Base-by-base conservation (phyloP, 768 basidiomycete genomes). In the Albatrellus ellisii region DNA sequence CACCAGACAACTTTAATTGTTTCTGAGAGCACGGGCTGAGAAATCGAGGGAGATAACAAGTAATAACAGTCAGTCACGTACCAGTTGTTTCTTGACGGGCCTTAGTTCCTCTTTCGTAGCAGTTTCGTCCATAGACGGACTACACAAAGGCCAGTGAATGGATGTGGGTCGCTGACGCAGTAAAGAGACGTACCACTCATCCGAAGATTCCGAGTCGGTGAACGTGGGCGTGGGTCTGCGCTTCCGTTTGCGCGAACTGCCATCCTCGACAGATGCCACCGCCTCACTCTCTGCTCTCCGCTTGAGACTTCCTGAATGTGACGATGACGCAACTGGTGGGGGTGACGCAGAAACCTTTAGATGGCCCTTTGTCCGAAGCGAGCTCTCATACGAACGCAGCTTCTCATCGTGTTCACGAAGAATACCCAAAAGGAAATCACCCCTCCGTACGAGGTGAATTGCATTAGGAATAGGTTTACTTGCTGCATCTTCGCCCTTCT, bases 41-140 rank as follows among this genome's bases (percentile, higher is more conserved):
- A 36, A 47, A 20, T n/a, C n/a, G n/a, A n/a, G n/a, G n/a, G n/a
- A n/a, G n/a, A n/a, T n/a, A n/a, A n/a, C n/a, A n/a, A n/a, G n/a
- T n/a, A n/a, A n/a, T n/a, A n/a, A n/a, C n/a, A n/a, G n/a, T n/a
- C 9, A 14, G 3, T 27, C 7, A 65, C 81, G 52, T 53, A 88
- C 89, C 49, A 98, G 68, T 58, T 95, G 88, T 60, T 88, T 87
- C 70, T 98, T 98, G 45, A 97, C 95, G 6, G 95, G 95, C 36
- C 95, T 77, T 39, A 98, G 58, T 56, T 91, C 85, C 61, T 95
- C 91, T 62, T 99, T 99, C 12, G 92, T 92, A 8, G 81, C 66
- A 15, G 68, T 67, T 59, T 97, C 92, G 50, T 95, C 91, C 92
- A 95, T 95, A 2, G 92, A 95, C 2, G 88, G 86, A 51, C 90